Base-by-base conservation (phyloP, 78 protist species). In the Isochrysis galbana region DNA sequence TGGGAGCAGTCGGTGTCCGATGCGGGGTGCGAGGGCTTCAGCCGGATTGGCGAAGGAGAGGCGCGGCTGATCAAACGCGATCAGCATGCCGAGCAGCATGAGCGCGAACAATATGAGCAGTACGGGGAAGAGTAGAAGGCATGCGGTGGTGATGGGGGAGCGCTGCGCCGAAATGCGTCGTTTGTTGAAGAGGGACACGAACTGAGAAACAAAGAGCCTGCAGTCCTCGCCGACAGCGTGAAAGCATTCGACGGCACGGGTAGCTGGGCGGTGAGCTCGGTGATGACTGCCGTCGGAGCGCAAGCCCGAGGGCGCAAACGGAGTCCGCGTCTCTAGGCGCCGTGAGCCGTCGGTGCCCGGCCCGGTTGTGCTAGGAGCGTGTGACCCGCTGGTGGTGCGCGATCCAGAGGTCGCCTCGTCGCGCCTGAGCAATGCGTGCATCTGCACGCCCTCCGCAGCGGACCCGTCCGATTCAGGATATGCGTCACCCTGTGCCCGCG, bases 101-200 rank as follows among this genome's bases (percentile, higher is more conserved):
- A 91, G 74, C 45, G 96, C 96, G 54, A 94, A 7, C 10, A 55
- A 1, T 74, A 94, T 41, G 61, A 94, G 93, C 45, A 42, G 32
- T 21, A 92, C 82, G 45, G 96, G 96, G 34, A 92, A 61, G 61
- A 92, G 26, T n/a, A 92, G 38, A 91, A 84, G 92, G 46, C 72
- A 54, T 22, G 34, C 0, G 54, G 87, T 54, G 29, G 89, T 44
- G 67, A 42, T 2, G n/a, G 0, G n/a, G 23, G 92, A 91, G 45
- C 96, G 89, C 83, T 7, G 48, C 45, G 94, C 92, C 36, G 86
- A 69, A 36, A 92, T 61, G 32, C 32, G 0, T n/a, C 96, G 91
- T 94, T 94, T 94, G 69, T 0, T 22, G 25, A 94, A 1, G 55
- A 94, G 51, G 61, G 29, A 7, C 29, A 51, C 61, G 61, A 19